phyloP scores from a whole-genome alignment of 2,329 filamentous ascomycete genomes.

The Hypoxylon sp. region DNA sequence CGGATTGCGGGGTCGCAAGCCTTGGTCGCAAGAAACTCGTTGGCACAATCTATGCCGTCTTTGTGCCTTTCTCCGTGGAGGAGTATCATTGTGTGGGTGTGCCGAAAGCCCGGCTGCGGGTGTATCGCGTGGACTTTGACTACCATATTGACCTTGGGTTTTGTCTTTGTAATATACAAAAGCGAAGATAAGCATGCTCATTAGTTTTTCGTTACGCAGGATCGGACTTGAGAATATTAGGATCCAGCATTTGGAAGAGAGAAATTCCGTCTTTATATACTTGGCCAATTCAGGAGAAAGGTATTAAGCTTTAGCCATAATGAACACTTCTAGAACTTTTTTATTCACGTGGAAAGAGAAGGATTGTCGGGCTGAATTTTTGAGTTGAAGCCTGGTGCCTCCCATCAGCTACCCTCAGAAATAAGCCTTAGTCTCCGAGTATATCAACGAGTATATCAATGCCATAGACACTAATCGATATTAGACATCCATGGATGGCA shows the following conservation, averaged over 20 bases:
- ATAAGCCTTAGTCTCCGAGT: too few relatives aligned
- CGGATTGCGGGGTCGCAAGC: not conserved
- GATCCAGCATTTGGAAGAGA: not conserved
- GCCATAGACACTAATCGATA: too few relatives aligned
- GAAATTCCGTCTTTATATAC: not conserved
- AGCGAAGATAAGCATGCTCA: not conserved
- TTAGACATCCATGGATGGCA: too few relatives aligned
- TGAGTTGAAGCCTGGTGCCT: too few relatives aligned
- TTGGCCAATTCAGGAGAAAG: not conserved
- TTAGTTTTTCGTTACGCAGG: not conserved
- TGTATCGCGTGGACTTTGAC: not conserved
- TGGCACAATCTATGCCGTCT: not conserved
- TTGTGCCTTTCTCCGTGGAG: constrained; percentile 1
- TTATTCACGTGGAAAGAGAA: not conserved
- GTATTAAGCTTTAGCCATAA: not conserved
- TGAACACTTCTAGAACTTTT: not conserved
- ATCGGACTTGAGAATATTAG: not conserved
- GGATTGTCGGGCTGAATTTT: not conserved
- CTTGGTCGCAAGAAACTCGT: not conserved
- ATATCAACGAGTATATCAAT: too few relatives aligned
- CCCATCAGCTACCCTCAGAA: too few relatives aligned
- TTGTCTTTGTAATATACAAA: not conserved
- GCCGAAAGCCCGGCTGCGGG: not conserved
- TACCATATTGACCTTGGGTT: not conserved
- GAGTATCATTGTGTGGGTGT: constrained; percentile 1